These are phyloP conservation scores for Leptomonas seymouri DNA, from an alignment of 208 protist genomes.

Conservation along the genomic window DNA sequence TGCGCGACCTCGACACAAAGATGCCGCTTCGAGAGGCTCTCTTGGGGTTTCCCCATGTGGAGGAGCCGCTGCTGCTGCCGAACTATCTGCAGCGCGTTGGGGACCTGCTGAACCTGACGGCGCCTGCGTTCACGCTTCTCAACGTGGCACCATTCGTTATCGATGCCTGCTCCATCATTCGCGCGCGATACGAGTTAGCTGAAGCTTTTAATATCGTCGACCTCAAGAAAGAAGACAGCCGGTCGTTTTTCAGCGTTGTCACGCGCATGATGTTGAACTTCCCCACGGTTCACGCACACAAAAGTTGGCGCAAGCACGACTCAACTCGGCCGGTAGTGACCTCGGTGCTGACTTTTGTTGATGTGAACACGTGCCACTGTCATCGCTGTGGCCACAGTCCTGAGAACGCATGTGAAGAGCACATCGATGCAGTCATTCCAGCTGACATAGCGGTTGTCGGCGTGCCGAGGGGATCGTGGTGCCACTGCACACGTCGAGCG, in stretches of 20 bases:
- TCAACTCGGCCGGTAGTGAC: conserved; percentile 79
- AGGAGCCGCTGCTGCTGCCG: conserved; percentile 34
- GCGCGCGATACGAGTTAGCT: conserved; percentile 58
- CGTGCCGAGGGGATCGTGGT: conserved; percentile 70
- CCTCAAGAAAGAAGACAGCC: conserved; percentile 52
- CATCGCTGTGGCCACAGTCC: conserved; percentile 32
- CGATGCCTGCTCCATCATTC: conserved; percentile 75
- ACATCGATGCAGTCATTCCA: conserved; percentile 11
- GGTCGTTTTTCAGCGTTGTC: conserved; percentile 57
- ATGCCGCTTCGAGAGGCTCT: conserved; percentile 48
- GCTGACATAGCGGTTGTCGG: conserved; percentile 35
- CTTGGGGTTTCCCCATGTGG: conserved; percentile 68
- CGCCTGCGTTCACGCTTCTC: conserved; percentile 56
- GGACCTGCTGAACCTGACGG: conserved; percentile 56
- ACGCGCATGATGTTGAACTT: conserved; percentile 58
- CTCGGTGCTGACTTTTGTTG: conserved; percentile 87
- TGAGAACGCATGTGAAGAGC: conserved; percentile 12
- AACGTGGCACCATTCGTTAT: conserved; percentile 50
- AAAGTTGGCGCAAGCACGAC: conserved; percentile 89
- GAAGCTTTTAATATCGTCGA: conserved; percentile 66
- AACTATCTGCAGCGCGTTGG: conserved; percentile 44
- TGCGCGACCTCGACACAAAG: conserved; percentile 72
- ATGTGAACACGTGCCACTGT: conserved; percentile 66
- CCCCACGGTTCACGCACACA: conserved; percentile 55
- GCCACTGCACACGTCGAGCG: conserved; percentile 60